A percentile compares a stretch with the other conserved stretches of the same genome.
Conservation (phyloP, 768 basidiomycete genomes). For the Trametopsis cervina region DNA sequence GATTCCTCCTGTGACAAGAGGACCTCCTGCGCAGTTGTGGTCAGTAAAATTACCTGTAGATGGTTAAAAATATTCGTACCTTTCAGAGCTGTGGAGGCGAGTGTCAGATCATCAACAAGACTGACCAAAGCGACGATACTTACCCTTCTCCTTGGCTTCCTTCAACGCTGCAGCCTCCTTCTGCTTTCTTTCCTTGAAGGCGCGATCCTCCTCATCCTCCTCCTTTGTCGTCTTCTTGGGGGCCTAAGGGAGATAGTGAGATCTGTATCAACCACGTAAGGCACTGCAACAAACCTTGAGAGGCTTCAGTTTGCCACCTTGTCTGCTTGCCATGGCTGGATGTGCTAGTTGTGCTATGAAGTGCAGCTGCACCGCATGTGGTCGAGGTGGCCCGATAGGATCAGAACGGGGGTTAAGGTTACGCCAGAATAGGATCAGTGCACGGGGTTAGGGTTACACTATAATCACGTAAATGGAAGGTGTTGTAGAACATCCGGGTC, state of each 20-base stretch:
- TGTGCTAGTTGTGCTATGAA: too few relatives aligned
- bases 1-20: slow-evolving; percentile 70
- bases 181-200: slow-evolving; percentile 75
- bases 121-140: slow-evolving; percentile 16
- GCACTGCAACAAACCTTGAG: slow-evolving; percentile 52
- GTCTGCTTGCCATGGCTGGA: slow-evolving; percentile 54
- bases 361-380: too few relatives aligned
- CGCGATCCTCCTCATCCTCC: slow-evolving; percentile 60
- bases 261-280: background rate
- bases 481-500: too few relatives aligned
- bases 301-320: slow-evolving; percentile 85
- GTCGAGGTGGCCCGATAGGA: too few relatives aligned
- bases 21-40: slow-evolving; percentile 42
- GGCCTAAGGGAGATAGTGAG: slow-evolving; percentile 36
- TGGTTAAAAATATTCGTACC: slow-evolving; percentile 29
- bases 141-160: slow-evolving; percentile 67
- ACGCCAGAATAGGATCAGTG: too few relatives aligned
- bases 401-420: too few relatives aligned
- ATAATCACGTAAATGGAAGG: too few relatives aligned
- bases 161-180: slow-evolving; percentile 68
- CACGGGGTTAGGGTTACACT: too few relatives aligned
- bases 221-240: slow-evolving; percentile 79
- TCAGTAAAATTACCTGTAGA: slow-evolving; percentile 1
- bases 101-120: background rate
- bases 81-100: slow-evolving; percentile 40